phyloP scores from a whole-genome alignment of 306 rosid species.

The Quercus parvula region DNA sequence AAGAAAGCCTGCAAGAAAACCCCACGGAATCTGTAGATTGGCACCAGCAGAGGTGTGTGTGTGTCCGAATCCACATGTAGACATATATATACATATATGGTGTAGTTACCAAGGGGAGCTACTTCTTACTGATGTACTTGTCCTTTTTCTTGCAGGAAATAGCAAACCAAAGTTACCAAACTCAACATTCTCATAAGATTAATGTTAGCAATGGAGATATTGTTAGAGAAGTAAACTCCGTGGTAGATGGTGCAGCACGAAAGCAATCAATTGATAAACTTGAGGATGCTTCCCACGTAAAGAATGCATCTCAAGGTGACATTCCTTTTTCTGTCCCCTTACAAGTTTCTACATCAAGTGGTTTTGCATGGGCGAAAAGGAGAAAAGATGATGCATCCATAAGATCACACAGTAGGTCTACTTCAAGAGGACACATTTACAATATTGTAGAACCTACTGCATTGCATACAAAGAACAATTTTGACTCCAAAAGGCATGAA shows the following conservation, averaged over 20 bases:
- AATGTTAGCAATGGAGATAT: conserved; percentile 37
- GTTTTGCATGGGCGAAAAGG: conserved; percentile 98
- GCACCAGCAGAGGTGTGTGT: conserved; percentile 64
- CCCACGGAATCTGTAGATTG: conserved; percentile 66
- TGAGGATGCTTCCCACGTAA: conserved; percentile 65
- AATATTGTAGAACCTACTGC: conserved; percentile 50
- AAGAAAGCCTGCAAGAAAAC: conserved; percentile 75
- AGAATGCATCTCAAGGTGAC: conserved; percentile 84
- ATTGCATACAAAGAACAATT: conserved; percentile 44
- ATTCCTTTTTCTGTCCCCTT: conserved; percentile 82
- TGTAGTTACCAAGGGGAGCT: conserved; percentile 3
- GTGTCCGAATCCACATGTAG: background rate
- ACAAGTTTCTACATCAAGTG: conserved; percentile 93
- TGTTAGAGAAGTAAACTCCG: conserved; percentile 43
- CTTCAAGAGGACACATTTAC: conserved; percentile 71
- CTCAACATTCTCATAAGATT: conserved; percentile 37
- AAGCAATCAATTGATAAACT: conserved; percentile 48
- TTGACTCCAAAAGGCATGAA: conserved; percentile 52
- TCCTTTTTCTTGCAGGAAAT: conserved; percentile 54
- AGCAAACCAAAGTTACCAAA: conserved; percentile 35
- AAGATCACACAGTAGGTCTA: conserved; percentile 72
- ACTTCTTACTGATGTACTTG: conserved; percentile 9
- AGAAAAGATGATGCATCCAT: conserved; percentile 59
- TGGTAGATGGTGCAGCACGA: conserved; percentile 33
- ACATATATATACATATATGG: background rate